phyloP scores from a whole-genome alignment of 192 early-diverging fungal species.

The Thamnidium elegans region DNA sequence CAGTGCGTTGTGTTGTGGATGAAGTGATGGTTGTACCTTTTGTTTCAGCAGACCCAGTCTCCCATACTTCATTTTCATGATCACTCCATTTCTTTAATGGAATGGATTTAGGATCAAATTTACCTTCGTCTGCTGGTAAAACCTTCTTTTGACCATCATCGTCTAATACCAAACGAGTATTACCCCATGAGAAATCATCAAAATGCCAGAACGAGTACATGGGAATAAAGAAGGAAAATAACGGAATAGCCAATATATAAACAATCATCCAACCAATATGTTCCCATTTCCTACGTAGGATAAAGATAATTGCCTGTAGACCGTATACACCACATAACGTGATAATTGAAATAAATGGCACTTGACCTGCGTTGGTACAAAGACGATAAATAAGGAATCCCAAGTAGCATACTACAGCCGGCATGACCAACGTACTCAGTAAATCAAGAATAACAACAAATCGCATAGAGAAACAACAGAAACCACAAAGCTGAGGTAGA shows the following conservation, averaged over 20 bases:
- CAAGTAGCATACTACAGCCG: slow-evolving; percentile 85
- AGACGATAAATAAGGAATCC: slow-evolving; percentile 75
- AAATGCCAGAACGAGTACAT: slow-evolving; percentile 98
- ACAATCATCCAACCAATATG: slow-evolving; percentile 98
- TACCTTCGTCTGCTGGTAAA: slow-evolving; percentile 59
- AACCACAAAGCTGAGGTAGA: slow-evolving; percentile 93
- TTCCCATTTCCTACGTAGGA: slow-evolving; percentile 84
- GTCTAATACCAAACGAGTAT: slow-evolving; percentile 87
- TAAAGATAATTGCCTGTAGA: slow-evolving; percentile 64
- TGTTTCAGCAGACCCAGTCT: slow-evolving; percentile 46
- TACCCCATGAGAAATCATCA: slow-evolving; percentile 98
- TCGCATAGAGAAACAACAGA: slow-evolving; percentile 95
- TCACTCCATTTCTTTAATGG: slow-evolving; percentile 78
- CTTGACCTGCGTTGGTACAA: slow-evolving; percentile 49
- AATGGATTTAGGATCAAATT: slow-evolving; percentile 70
- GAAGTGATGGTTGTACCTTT: slow-evolving; percentile 42
- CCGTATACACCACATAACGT: slow-evolving; percentile 84
- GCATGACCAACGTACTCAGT: slow-evolving; percentile 89
- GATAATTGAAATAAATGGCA: slow-evolving; percentile 81
- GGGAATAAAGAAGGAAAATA: slow-evolving; percentile 81
- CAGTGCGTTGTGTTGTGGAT: slow-evolving; percentile 17
- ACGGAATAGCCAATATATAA: slow-evolving; percentile 83
- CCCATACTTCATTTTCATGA: slow-evolving; percentile 75
- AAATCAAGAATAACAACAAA: slow-evolving; percentile 95
- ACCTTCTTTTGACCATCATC: slow-evolving; percentile 73